Percentiles rank a stretch among this genome's conserved stretches.
phyloP scores from a whole-genome alignment of 768 basidiomycete genomes.

The Boletus sp. region DNA sequence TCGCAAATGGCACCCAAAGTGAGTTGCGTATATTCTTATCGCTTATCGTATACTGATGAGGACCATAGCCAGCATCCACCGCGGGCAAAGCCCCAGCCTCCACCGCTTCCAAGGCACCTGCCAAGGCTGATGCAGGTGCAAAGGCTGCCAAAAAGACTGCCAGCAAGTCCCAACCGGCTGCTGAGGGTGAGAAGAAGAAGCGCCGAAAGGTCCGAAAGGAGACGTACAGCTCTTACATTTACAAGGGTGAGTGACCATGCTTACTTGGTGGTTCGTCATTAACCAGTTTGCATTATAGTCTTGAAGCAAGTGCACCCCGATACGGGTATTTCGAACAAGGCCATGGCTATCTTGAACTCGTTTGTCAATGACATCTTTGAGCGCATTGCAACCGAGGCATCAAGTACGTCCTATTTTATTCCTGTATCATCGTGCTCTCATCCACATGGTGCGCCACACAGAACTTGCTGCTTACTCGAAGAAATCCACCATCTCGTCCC shows the following conservation, averaged over 20 bases:
- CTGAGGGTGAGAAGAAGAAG: constrained; percentile 75
- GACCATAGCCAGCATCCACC: constrained; percentile 40
- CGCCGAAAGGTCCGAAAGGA: constrained; percentile 78
- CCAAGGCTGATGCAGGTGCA: constrained; percentile 39
- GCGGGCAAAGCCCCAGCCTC: constrained; percentile 46
- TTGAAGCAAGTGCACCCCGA: constrained; percentile 92
- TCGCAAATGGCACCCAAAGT: constrained; percentile 40
- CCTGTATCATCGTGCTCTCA: not conserved
- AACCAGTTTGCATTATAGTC: constrained; percentile 40
- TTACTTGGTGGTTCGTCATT: not conserved
- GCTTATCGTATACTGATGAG: constrained; percentile 10
- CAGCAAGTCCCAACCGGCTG: constrained; percentile 50
- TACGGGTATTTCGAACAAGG: constrained; percentile 91
- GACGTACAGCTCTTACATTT: constrained; percentile 84
- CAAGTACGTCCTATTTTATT: constrained; percentile 43
- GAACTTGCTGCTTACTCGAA: constrained; percentile 85
- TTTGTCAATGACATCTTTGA: constrained; percentile 87
- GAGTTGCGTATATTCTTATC: constrained; percentile 9
- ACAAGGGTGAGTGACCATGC: constrained; percentile 54
- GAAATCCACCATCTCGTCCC: constrained; percentile 90
- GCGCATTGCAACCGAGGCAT: constrained; percentile 73
- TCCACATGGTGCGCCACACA: constrained; percentile 18
- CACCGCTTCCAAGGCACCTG: constrained; percentile 60
- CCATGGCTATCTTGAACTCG: constrained; percentile 80
- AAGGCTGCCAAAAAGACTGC: constrained; percentile 63